phyloP scores from a whole-genome alignment of 352 stramenopile genomes.

The Phytophthora kernoviae region DNA sequence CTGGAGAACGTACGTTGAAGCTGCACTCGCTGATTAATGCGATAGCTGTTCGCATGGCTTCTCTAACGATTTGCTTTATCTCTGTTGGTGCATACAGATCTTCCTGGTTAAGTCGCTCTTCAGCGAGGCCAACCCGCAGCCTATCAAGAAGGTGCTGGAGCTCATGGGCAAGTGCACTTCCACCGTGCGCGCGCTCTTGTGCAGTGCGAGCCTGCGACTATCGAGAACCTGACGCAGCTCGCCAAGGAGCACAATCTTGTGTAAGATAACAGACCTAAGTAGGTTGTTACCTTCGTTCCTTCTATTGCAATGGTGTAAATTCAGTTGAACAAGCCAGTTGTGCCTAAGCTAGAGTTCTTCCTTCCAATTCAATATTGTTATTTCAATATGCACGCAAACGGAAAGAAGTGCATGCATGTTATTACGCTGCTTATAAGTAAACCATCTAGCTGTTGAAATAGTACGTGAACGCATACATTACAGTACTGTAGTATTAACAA shows the following conservation, averaged over 20 bases:
- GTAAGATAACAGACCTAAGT: conserved; percentile 33
- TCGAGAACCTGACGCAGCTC: conserved; percentile 64
- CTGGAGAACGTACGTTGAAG: conserved; percentile 76
- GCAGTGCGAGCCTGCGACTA: conserved; percentile 67
- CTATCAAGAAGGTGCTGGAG: conserved; percentile 91
- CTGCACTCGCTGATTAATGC: neutral
- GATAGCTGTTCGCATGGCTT: too few species aligned
- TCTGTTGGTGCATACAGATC: conserved; percentile 49
- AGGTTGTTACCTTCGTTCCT: conserved; percentile 10
- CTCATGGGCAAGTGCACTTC: conserved; percentile 86
- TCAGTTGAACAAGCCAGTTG: conserved; percentile 2
- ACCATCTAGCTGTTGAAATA: neutral
- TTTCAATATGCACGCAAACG: too few species aligned
- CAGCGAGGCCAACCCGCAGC: conserved; percentile 91
- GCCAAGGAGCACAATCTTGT: conserved; percentile 82
- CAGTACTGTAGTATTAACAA: conserved; percentile 1
- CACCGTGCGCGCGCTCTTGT: conserved; percentile 76
- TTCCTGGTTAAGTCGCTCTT: conserved; percentile 92
- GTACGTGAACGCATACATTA: conserved; percentile 1
- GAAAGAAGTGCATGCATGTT: too few species aligned
- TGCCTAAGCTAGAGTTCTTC: conserved; percentile 2
- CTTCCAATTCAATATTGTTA: neutral
- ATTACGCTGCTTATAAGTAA: too few species aligned
- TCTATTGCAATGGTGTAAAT: conserved; percentile 6
- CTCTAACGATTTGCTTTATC: conserved; percentile 10